Evolutionary conservation across 2,329 filamentous ascomycete species (phyloP).

Genomic region (Fusarium dimerum): DNA sequence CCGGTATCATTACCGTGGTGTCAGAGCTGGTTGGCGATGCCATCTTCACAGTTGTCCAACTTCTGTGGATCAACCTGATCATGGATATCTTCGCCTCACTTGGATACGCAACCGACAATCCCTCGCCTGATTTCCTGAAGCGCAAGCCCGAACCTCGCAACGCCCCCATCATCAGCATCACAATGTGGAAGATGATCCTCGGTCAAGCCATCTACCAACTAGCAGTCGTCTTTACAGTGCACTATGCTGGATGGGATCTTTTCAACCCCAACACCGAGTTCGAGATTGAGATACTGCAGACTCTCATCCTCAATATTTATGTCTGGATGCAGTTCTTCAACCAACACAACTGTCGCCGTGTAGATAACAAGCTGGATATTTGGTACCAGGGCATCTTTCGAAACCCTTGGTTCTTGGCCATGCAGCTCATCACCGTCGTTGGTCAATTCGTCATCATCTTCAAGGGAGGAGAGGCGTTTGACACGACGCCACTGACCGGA

Average conservation of each 20-base stretch:
- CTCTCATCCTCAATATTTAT: slow-evolving; percentile 82
- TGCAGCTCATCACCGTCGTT: slow-evolving; percentile 65
- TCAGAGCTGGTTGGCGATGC: slow-evolving; percentile 61
- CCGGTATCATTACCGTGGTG: slow-evolving; percentile 65
- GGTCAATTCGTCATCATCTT: slow-evolving; percentile 74
- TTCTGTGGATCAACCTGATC: slow-evolving; percentile 70
- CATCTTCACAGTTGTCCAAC: slow-evolving; percentile 65
- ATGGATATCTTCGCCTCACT: slow-evolving; percentile 71
- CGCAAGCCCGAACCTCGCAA: slow-evolving; percentile 60
- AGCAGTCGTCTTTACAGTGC: slow-evolving; percentile 56
- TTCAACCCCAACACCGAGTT: slow-evolving; percentile 50
- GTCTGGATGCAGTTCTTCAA: slow-evolving; percentile 94
- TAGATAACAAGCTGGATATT: slow-evolving; percentile 83
- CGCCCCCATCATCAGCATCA: slow-evolving; percentile 67
- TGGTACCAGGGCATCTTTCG: slow-evolving; percentile 70
- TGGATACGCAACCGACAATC: slow-evolving; percentile 64
- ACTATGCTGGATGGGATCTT: slow-evolving; percentile 61
- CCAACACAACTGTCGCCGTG: slow-evolving; percentile 74
- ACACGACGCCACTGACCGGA: slow-evolving; percentile 60
- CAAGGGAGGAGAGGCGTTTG: slow-evolving; percentile 68
- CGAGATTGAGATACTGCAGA: slow-evolving; percentile 47
- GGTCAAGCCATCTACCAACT: slow-evolving; percentile 64
- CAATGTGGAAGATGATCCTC: slow-evolving; percentile 68
- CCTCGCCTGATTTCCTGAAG: slow-evolving; percentile 57
- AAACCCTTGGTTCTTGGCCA: slow-evolving; percentile 76